phyloP scores from a whole-genome alignment of 345 rosid species.

The Cardamine chenopodiifolia region DNA sequence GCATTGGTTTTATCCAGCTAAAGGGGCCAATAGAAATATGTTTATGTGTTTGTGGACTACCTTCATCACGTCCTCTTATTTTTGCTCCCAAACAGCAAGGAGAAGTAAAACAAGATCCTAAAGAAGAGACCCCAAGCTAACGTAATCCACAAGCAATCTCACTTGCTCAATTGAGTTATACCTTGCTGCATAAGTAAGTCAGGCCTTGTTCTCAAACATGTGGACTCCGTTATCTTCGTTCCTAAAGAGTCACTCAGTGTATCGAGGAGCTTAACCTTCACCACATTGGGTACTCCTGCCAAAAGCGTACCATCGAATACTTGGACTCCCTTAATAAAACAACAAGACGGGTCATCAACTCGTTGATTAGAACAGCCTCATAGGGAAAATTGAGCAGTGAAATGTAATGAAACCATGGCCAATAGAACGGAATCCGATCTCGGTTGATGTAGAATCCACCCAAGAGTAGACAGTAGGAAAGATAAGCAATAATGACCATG shows the following conservation, averaged over 20 bases:
- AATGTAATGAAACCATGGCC: constrained; percentile 50
- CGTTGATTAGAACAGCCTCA: constrained; percentile 44
- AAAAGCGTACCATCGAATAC: constrained; percentile 42
- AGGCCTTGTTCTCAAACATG: constrained; percentile 44
- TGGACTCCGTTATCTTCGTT: constrained; percentile 41
- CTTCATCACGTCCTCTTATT: constrained; percentile 57
- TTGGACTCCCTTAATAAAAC: constrained; percentile 45
- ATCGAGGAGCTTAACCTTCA: constrained; percentile 39
- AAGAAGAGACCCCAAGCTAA: constrained; percentile 48
- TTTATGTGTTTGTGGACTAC: background rate
- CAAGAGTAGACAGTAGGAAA: constrained; percentile 49
- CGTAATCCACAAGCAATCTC: constrained; percentile 50
- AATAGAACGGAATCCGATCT: constrained; percentile 43
- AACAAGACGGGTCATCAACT: constrained; percentile 37
- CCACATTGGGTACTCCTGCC: constrained; percentile 25
- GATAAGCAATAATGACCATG: constrained; percentile 48
- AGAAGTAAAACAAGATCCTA: constrained; percentile 46
- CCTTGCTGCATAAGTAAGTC: constrained; percentile 46
- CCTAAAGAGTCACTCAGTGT: constrained; percentile 42
- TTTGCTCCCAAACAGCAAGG: constrained; percentile 48
- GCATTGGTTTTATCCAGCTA: no score
- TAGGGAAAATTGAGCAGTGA: constrained; percentile 45
- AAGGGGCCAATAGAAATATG: background rate
- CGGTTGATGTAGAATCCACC: constrained; percentile 47
- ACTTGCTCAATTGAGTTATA: constrained; percentile 41